Percentiles rank a stretch among this genome's conserved stretches.
Conservation (phyloP, 305 asterid species). For the Petunia hybrid region DNA sequence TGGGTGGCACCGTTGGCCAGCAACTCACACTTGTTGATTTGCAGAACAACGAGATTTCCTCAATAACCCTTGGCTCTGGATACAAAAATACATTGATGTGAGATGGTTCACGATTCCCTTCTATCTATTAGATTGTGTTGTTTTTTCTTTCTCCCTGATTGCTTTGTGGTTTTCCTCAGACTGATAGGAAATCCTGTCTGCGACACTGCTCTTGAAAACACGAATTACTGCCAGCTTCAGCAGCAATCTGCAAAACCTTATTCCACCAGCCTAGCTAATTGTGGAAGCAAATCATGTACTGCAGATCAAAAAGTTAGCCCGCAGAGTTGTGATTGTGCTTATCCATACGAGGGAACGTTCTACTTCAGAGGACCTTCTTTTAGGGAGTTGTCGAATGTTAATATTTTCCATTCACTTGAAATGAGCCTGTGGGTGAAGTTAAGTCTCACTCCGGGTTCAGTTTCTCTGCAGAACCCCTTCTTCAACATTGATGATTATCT, state of each 20-base stretch:
- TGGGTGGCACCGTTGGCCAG: conserved; percentile 65
- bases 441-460: conserved; percentile 85
- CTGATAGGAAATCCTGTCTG: conserved; percentile 94
- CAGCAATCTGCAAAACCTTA: conserved; percentile 70
- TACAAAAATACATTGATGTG: conserved; percentile 76
- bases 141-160: conserved; percentile 27
- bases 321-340: conserved; percentile 89
- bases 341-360: conserved; percentile 87
- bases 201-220: conserved; percentile 65
- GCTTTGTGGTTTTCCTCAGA: conserved; percentile 49
- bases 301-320: conserved; percentile 77
- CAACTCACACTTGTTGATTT: conserved; percentile 85
- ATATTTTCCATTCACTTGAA: conserved; percentile 83
- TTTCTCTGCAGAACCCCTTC: conserved; percentile 85
- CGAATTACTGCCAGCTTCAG: conserved; percentile 83
- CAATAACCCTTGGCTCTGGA: conserved; percentile 78
- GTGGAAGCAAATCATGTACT: conserved; percentile 77
- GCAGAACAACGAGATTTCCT: conserved; percentile 74
- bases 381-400: conserved; percentile 80
- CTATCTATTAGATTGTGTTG: background rate
- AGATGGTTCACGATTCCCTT: conserved; percentile 38
- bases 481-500: conserved; percentile 91
- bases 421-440: conserved; percentile 95
- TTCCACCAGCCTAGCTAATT: conserved; percentile 88
- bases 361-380: conserved; percentile 93